phyloP scores from a whole-genome alignment of 495 filamentous ascomycete species.

The Lasiosphaeria hispida region DNA sequence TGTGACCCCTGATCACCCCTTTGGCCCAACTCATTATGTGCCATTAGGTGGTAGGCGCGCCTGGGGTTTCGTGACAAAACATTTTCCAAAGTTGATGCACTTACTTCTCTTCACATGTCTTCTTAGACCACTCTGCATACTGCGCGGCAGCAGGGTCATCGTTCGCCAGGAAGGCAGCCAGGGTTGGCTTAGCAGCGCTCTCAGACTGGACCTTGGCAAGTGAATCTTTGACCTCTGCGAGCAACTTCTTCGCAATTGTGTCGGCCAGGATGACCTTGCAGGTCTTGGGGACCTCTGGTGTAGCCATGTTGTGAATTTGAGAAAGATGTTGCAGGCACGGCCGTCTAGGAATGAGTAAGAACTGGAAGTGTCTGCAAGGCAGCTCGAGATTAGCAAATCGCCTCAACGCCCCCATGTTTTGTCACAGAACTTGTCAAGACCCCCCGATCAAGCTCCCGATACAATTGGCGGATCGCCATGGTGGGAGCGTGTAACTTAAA shows the following conservation, averaged over 20 bases:
- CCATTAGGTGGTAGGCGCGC: too few species aligned
- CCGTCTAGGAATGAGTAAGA: too few species aligned
- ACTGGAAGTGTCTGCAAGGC: too few species aligned
- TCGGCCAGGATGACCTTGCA: constrained; percentile 92
- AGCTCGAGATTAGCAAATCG: background rate
- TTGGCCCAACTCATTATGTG: too few species aligned
- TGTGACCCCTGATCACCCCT: too few species aligned
- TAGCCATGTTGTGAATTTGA: constrained; percentile 33
- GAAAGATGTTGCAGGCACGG: background rate
- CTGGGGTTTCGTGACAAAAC: too few species aligned
- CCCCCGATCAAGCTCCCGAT: background rate
- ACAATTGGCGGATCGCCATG: background rate
- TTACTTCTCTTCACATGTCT: constrained; percentile 93
- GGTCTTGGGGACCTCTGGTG: constrained; percentile 52
- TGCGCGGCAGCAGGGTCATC: constrained; percentile 83
- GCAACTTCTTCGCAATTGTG: constrained; percentile 74
- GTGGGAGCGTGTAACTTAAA: background rate
- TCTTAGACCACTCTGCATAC: constrained; percentile 96
- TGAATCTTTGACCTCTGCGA: constrained; percentile 71
- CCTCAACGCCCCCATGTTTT: background rate
- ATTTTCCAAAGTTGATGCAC: constrained; percentile 20
- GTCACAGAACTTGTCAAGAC: background rate
- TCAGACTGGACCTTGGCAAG: constrained; percentile 60
- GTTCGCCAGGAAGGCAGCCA: constrained; percentile 91
- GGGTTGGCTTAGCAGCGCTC: constrained; percentile 57